Evolutionary conservation across 225 moss, liverwort and hornwort genomes (phyloP), one percentile per base, ranked within the genome.

Genomic region (Neckera pumila): DNA sequence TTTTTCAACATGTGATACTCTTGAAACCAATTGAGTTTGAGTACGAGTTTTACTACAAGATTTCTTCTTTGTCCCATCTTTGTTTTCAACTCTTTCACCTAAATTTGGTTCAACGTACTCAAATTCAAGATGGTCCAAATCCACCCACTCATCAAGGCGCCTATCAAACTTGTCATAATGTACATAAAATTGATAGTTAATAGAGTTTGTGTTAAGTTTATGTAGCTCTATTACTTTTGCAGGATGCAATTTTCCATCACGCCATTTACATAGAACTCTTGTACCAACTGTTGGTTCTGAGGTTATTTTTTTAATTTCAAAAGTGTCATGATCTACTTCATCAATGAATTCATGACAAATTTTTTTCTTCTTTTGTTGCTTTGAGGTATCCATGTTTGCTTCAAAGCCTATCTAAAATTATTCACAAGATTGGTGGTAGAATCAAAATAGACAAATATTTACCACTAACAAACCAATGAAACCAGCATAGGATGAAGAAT

Each of bases 101-200:
- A 91, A 87, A 91, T 95, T 13, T 19, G 19, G 5, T 58, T 58
- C 2, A 0, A 21, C 7, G 16, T 16, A 25, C 27, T 93, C 94
- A 70, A 95, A 51, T 53, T 96, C 91, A 90, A 98, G 89, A 90
- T 94, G 94, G 47, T 96, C 93, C 47, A 92, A 86, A 81, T 89
- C 91, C 81, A 96, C 97, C 97, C 97, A 96, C 75, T 97, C 93
- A 81, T 97, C 95, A 61, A 96, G 80, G 70, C 93, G 86, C 76
- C 93, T 89, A 49, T 97, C 93, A 43, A 95, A 97, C 74, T 89
- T 94, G 27, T 80, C 20, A 61, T 93, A 96, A 60, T 96, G 94
- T 15, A 96, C 91, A 65, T 95, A 97, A 36, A 95, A 97, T 73
- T 96, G 93, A 85, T 94, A 96, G 42, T 94, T 89, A 25, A 94